Conservation (phyloP, 2,329 filamentous ascomycete genomes). For the Hypocreales sp. region DNA sequence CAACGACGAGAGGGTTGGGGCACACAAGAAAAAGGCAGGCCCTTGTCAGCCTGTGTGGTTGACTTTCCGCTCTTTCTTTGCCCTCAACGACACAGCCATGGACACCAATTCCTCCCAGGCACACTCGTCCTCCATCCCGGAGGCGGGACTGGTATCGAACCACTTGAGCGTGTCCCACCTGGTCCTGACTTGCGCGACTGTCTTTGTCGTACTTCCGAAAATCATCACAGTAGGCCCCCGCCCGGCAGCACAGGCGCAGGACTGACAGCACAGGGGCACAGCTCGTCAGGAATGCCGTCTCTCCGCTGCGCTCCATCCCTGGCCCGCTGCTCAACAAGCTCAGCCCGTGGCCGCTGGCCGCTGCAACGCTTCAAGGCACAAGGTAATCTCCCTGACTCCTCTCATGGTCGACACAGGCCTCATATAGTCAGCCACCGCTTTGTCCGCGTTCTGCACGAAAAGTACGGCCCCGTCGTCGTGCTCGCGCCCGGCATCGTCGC, state of each 20-base stretch:
- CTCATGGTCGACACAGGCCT: too few relatives aligned
- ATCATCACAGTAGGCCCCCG: neutral
- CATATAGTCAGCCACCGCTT: slow-evolving; percentile 1
- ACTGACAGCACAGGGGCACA: neutral
- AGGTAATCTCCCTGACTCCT: neutral
- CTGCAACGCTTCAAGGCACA: neutral
- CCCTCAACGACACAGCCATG: too few relatives aligned
- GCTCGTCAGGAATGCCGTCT: neutral
- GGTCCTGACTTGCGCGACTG: neutral
- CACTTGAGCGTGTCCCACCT: neutral
- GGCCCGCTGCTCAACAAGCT: slow-evolving; percentile 1
- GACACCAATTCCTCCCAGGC: neutral
- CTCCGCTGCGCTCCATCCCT: neutral
- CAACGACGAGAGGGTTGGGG: too few relatives aligned
- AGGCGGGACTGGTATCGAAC: neutral
- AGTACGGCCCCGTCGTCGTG: neutral
- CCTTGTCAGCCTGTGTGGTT: too few relatives aligned
- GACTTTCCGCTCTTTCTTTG: too few relatives aligned
- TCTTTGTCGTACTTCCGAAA: neutral
- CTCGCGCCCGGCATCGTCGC: slow-evolving; percentile 1
- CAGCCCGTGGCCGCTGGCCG: slow-evolving; percentile 1
- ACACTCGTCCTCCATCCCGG: too few relatives aligned
- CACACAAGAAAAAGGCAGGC: too few relatives aligned
- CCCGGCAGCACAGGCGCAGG: neutral
- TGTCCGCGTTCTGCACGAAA: neutral